Base-by-base conservation (phyloP, 352 stramenopile species). In the Pythium angustatum region DNA sequence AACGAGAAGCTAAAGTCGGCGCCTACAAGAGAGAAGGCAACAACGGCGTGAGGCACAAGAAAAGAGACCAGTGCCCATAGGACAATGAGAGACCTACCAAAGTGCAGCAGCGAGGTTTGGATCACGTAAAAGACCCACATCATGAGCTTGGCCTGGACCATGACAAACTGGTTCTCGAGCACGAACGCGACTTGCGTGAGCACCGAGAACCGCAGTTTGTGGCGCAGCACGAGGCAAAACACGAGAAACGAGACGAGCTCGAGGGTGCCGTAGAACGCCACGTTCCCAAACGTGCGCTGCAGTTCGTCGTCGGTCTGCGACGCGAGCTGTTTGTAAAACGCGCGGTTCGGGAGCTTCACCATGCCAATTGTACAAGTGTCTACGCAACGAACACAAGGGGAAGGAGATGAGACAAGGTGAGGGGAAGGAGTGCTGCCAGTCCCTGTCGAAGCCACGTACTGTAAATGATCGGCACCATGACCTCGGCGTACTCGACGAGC, bases 181-280 rank as follows among this genome's bases (percentile, higher is more conserved):
- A 67, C 51, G 28, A 67, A 67, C 24, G 60, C 50, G 9, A 67
- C 24, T 22, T 61, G 60, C 17, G 36, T 36, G 27, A 61, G 38
- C 17, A 55, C 34, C 11, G 60, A 66, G 24, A 54, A 54, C 14
- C 28, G n/a, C 17, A 61, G 40, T 21, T 55, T 53, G 19, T 51
- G 27, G 22, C 24, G n/a, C 15, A 66, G 27, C 48, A 66, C 7
- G 19, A 58, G n/a, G 9, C 44, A 50, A 19, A 66, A 45, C 10
- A 49, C 40, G 12, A 53, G 33, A 43, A 58, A 66, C 2, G 47
- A 58, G 11, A 58, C 5, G 21, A 56, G 36, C 38, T 66, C 48
- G 22, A 66, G 36, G 5, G 31, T 12, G 3, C 28, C 45, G 47
- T 52, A 65, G 21, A 51, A 6, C 3, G 26, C 21, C 2, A 66